Base-by-base conservation (phyloP, 495 filamentous ascomycete genomes). In the Jackrogersella minutella region DNA sequence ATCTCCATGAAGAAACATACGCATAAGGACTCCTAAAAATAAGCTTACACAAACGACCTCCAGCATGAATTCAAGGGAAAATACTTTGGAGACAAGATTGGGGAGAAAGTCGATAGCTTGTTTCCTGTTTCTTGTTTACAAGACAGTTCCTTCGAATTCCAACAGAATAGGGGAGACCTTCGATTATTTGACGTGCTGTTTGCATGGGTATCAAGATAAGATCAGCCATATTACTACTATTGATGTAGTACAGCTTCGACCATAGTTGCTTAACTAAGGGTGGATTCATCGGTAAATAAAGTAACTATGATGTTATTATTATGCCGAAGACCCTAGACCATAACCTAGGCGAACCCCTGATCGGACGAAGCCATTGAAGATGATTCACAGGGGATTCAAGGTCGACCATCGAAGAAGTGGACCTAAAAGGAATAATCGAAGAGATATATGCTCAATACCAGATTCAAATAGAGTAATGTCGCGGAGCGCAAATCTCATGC, bases 401-500 rank as follows among this genome's bases (percentile, higher is more conserved):
- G 41, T 46, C 21, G 41, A 7, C 26, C n/a, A n/a, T n/a, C n/a
- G n/a, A n/a, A n/a, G n/a, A 43, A 43, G 40, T 21, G 16, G 22
- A 16, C n/a, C 22, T 19, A 10, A 46, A 19, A 4, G 21, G 10
- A 46, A n/a, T 26, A n/a, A 19, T 50, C n/a, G 24, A 52, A 52
- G 30, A 19, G n/a, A n/a, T n/a, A n/a, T 31, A 22, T 8, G 3
- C 49, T 52, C 39, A 2, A 36, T 17, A 36, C 49, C 17, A 3
- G 54, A 22, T 44, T n/a, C 34, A 41, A 60, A 40, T 22, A 30
- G 19, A 51, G 21, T 17, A 33, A 4, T 34, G 33, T 53, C 44
- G 52, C 46, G 53, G 26, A 17, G 44, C 14, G 58, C 22, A 28
- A 52, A 61, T 52, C 36, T 56, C 37, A 14, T 41, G 14, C 52